Percentiles rank a stretch among this genome's conserved stretches.
Conservation (phyloP, 768 basidiomycete species). For the Leccinum fibrillosum region DNA sequence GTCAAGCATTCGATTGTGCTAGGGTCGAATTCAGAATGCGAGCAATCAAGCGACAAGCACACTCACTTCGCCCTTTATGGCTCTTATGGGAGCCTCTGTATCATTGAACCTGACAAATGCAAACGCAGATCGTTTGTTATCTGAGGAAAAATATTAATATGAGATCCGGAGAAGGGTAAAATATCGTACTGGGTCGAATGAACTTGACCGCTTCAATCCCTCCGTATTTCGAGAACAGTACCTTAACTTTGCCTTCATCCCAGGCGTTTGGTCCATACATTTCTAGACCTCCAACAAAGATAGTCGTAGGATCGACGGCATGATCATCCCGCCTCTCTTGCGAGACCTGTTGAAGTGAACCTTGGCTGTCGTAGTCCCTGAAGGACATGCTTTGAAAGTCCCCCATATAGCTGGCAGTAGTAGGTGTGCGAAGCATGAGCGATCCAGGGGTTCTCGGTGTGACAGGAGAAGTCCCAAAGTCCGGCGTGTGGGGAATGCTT, state of each 20-base stretch:
- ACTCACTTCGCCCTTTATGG: slow-evolving; percentile 60
- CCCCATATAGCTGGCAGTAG: slow-evolving; percentile 34
- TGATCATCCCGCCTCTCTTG: slow-evolving; percentile 30
- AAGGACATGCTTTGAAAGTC: slow-evolving; percentile 32
- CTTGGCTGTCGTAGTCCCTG: slow-evolving; percentile 20
- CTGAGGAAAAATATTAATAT: slow-evolving; percentile 33
- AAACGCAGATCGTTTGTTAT: slow-evolving; percentile 64
- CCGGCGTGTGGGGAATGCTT: slow-evolving; percentile 41
- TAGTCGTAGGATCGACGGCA: slow-evolving; percentile 60
- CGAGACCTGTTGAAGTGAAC: slow-evolving; percentile 19
- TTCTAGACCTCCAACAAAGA: slow-evolving; percentile 78
- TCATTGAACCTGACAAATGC: slow-evolving; percentile 75
- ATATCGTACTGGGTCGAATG: slow-evolving; percentile 56
- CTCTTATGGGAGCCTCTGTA: slow-evolving; percentile 60
- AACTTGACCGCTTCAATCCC: slow-evolving; percentile 63
- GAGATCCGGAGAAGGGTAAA: background rate
- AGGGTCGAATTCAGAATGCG: slow-evolving; percentile 3
- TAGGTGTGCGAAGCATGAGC: slow-evolving; percentile 49
- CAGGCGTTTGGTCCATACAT: slow-evolving; percentile 60
- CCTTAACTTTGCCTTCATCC: slow-evolving; percentile 61
- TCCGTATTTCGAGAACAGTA: slow-evolving; percentile 62
- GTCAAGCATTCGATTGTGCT: slow-evolving; percentile 70
- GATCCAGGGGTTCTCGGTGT: slow-evolving; percentile 51
- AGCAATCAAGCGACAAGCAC: background rate
- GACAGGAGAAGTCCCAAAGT: slow-evolving; percentile 45